Evolutionary conservation across 2,329 filamentous ascomycete species (phyloP).

Genomic region (Zymoseptoria pseudotritici): DNA sequence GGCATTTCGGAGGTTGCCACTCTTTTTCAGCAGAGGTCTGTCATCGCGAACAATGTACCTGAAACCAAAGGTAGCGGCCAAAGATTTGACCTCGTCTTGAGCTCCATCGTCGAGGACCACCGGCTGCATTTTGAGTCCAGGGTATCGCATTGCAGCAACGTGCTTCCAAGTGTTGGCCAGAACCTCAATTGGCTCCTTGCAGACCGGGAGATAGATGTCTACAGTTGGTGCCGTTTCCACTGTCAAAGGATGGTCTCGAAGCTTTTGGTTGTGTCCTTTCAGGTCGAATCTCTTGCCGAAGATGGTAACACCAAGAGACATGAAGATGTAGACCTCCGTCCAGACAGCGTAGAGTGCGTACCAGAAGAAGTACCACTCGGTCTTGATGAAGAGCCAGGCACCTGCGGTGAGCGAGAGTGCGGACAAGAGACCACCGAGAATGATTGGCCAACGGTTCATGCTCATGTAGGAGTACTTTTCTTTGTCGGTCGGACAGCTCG

Average conservation of each 20-base stretch:
- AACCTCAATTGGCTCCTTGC: constrained; percentile 37
- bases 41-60: constrained; percentile 37
- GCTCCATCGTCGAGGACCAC: constrained; percentile 37
- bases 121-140: constrained; percentile 31
- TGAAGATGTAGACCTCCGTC: constrained; percentile 34
- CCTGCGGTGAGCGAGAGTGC: constrained; percentile 36
- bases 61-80: constrained; percentile 32
- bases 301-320: constrained; percentile 37
- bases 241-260: constrained; percentile 29
- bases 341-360: constrained; percentile 32
- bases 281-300: constrained; percentile 36
- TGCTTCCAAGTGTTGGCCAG: constrained; percentile 34
- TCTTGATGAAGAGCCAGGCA: constrained; percentile 36
- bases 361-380: constrained; percentile 33
- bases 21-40: constrained; percentile 37
- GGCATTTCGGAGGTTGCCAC: constrained; percentile 38
- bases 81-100: constrained; percentile 25
- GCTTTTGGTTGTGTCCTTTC: constrained; percentile 26
- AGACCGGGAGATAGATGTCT: constrained; percentile 38
- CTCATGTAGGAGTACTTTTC: constrained; percentile 36
- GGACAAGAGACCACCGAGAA: constrained; percentile 35
- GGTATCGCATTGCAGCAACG: constrained; percentile 32
- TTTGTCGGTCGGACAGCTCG: constrained; percentile 32
- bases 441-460: constrained; percentile 36
- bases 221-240: constrained; percentile 32